Conservation (phyloP, 768 basidiomycete species). For the Amanita fuliginea region DNA sequence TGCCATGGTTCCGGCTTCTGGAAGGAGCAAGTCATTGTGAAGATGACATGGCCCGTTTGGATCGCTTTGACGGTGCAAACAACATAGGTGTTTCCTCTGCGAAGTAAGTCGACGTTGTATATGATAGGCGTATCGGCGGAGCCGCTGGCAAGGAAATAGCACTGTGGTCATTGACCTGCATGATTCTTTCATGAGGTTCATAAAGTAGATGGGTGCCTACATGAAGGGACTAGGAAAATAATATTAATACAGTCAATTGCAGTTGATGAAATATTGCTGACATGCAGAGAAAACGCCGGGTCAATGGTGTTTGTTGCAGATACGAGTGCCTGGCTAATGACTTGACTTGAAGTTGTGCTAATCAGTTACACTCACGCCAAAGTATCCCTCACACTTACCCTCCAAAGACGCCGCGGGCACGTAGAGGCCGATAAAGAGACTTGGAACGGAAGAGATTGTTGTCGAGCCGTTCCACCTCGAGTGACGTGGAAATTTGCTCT, state of each 20-base stretch:
- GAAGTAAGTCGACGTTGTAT: conserved; percentile 67
- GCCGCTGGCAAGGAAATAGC: conserved; percentile 72
- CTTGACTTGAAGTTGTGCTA: conserved; percentile 35
- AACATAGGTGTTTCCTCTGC: conserved; percentile 64
- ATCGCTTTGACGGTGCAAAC: conserved; percentile 56
- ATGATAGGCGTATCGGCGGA: conserved; percentile 65
- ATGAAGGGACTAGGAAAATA: conserved; percentile 46
- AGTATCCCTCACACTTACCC: conserved; percentile 30
- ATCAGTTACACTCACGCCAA: not conserved
- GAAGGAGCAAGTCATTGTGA: conserved; percentile 72
- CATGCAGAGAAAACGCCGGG: conserved; percentile 57
- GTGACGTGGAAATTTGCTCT: conserved; percentile 49
- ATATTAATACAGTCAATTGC: not conserved
- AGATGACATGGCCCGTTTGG: conserved; percentile 36
- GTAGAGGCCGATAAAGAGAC: conserved; percentile 50
- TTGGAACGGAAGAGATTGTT: conserved; percentile 71
- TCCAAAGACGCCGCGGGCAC: conserved; percentile 70
- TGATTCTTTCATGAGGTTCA: not conserved
- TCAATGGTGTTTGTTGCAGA: conserved; percentile 70
- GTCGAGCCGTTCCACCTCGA: conserved; percentile 74
- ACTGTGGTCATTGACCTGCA: conserved; percentile 27
- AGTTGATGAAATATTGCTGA: conserved; percentile 24
- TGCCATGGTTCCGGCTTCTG: conserved; percentile 73
- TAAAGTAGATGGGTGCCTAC: conserved; percentile 27
- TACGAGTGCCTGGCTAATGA: conserved; percentile 80